phyloP scores from a whole-genome alignment of 306 rosid species.

The Astragalus glycyphyllos region DNA sequence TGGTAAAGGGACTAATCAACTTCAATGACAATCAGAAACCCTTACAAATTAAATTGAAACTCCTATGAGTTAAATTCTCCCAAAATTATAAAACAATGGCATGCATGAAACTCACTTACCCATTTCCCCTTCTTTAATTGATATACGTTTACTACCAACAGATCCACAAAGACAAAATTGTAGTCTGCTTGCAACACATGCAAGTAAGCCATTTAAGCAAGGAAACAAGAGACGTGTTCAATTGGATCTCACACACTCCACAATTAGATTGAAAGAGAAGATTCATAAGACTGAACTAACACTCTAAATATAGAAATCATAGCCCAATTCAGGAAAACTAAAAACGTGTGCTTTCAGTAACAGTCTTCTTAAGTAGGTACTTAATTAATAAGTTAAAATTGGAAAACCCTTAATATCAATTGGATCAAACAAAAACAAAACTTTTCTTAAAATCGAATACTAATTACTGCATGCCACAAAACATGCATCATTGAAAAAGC shows the following conservation, averaged over 20 bases:
- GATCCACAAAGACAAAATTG: slow-evolving; percentile 22
- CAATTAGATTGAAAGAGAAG: slow-evolving; percentile 22
- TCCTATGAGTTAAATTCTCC: slow-evolving; percentile 3
- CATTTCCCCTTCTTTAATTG: slow-evolving; percentile 7
- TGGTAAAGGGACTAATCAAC: slow-evolving; percentile 19
- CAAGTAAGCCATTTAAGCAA: slow-evolving; percentile 17
- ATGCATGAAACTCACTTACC: slow-evolving; percentile 29
- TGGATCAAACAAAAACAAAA: slow-evolving; percentile 10
- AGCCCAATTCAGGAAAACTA: slow-evolving; percentile 18
- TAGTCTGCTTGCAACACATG: slow-evolving; percentile 24
- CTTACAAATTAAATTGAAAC: slow-evolving; percentile 15
- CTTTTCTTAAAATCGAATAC: slow-evolving; percentile 1
- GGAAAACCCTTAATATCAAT: slow-evolving; percentile 31
- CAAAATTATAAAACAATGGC: slow-evolving; percentile 1
- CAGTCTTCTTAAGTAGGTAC: slow-evolving; percentile 6
- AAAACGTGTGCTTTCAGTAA: slow-evolving; percentile 32
- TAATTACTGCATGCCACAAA: slow-evolving; percentile 33
- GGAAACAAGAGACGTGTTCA: slow-evolving; percentile 9
- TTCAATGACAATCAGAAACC: slow-evolving; percentile 35
- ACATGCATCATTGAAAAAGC: slow-evolving; percentile 7
- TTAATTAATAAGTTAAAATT: slow-evolving; percentile 36
- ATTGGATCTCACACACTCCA: slow-evolving; percentile 11
- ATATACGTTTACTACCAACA: slow-evolving; percentile 11
- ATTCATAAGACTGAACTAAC: slow-evolving; percentile 28
- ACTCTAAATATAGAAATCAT: slow-evolving; percentile 33